phyloP scores from a whole-genome alignment of 495 filamentous ascomycete species.

The Cercophora newfieldiana region DNA sequence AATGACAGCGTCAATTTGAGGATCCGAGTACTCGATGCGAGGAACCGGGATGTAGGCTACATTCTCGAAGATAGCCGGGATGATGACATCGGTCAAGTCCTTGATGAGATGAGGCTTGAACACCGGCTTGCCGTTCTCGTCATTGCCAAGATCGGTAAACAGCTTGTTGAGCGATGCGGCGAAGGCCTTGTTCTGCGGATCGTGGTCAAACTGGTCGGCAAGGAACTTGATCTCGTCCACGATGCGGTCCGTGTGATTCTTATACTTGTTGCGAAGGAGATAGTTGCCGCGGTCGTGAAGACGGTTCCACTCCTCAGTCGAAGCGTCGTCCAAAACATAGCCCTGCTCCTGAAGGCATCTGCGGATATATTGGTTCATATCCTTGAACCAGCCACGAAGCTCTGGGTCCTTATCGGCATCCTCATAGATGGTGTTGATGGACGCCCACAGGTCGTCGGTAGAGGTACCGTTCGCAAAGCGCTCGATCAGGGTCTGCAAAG shows the following conservation, averaged over 20 bases:
- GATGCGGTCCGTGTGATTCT: conserved; percentile 81
- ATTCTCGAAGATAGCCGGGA: conserved; percentile 83
- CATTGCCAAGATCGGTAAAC: conserved; percentile 81
- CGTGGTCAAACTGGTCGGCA: conserved; percentile 82
- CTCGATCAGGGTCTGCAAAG: conserved; percentile 74
- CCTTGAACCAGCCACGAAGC: conserved; percentile 85
- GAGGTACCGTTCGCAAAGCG: conserved; percentile 95
- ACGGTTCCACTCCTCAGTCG: conserved; percentile 78
- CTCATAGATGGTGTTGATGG: conserved; percentile 84
- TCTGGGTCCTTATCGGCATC: conserved; percentile 90
- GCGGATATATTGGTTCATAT: conserved; percentile 73
- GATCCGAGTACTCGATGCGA: conserved; percentile 89
- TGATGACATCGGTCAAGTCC: conserved; percentile 82
- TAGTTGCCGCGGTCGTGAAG: conserved; percentile 86
- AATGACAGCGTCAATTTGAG: conserved; percentile 79
- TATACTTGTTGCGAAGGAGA: conserved; percentile 86
- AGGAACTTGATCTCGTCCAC: conserved; percentile 89
- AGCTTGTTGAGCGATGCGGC: conserved; percentile 74
- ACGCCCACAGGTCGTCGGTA: conserved; percentile 77
- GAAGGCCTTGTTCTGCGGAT: conserved; percentile 82
- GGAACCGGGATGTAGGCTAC: conserved; percentile 91
- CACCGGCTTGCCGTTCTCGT: conserved; percentile 72
- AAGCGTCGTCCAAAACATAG: conserved; percentile 81
- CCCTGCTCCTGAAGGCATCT: conserved; percentile 85
- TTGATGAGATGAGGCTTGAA: conserved; percentile 93